Base-by-base conservation (phyloP, 352 stramenopile species). In the Phytophthora fragariae region DNA sequence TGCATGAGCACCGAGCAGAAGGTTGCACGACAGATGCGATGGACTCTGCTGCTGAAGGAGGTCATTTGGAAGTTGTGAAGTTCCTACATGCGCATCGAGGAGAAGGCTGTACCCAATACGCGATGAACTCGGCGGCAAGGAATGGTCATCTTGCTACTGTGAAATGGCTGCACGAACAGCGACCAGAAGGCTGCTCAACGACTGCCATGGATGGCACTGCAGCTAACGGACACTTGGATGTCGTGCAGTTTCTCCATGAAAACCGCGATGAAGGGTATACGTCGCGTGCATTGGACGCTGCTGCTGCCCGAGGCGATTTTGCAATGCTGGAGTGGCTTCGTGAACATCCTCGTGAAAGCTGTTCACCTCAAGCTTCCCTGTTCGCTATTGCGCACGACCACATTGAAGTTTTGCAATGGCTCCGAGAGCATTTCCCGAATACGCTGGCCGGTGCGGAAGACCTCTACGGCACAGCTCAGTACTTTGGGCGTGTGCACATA, bases 141-240 rank as follows among this genome's bases (percentile, higher is more conserved):
- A 88, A 82, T 17, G 83, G 83, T 1, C 79, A 91, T 57, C 70
- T 92, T 6, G n/a, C 72, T 5, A 70, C 84, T n/a, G 73, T 91
- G 35, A 56, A 79, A 33, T 91, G 81, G 81, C 69, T 92, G 2
- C 80, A 91, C 29, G 55, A 50, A 27, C 72, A 79, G 8, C 67
- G 72, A 12, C 17, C 24, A 5, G 72, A 79, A 65, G 72, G 72
- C 12, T 79, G 72, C 57, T 73, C 54, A 11, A 62, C 44, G 21
- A 37, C 44, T 33, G 72, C 72, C 1, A 67, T 73, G 37, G 67
- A 79, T 29, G 62, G 57, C 3, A 67, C 72, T 17, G 72, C 68
- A 66, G 57, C 61, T 46, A 62, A 69, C 12, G 72, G 72, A 27
- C 68, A 75, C 27, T 70, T 75, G 33, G 58, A 75, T 0, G 46